A percentile compares a stretch with the other conserved stretches of the same genome.
These are phyloP conservation scores for Prunus mongolica DNA, from an alignment of 306 rosid species.

Conservation along the genomic window DNA sequence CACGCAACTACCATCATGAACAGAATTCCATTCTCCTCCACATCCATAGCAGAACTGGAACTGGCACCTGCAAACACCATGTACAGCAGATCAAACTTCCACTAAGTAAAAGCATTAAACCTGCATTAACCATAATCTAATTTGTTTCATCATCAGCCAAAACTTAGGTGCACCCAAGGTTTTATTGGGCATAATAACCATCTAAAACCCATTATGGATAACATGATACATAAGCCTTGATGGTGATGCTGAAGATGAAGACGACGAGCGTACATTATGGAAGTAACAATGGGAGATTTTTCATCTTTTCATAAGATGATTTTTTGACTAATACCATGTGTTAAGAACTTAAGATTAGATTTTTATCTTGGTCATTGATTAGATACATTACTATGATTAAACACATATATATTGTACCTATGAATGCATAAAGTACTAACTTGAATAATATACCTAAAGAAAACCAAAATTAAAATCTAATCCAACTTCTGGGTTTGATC, in stretches of 20 bases:
- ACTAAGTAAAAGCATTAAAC: not conserved
- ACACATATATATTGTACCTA: too few species aligned
- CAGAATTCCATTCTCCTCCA: constrained; percentile 33
- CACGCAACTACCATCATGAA: constrained; percentile 41
- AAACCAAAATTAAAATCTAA: too few species aligned
- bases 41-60: constrained; percentile 50
- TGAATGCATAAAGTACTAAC: too few species aligned
- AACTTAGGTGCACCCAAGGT: not conserved
- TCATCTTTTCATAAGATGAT: too few species aligned
- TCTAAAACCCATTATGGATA: not conserved
- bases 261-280: too few species aligned
- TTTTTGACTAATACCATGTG: too few species aligned
- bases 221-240: not conserved
- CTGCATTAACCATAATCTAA: not conserved
- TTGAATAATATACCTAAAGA: too few species aligned
- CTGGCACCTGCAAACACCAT: constrained; percentile 42
- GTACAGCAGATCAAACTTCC: not conserved
- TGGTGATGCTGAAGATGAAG: not conserved
- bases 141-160: not conserved
- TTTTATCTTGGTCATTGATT: too few species aligned
- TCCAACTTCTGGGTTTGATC: too few species aligned
- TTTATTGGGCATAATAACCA: not conserved
- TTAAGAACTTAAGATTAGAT: too few species aligned
- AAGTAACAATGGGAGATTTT: too few species aligned
- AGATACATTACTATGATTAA: too few species aligned